A percentile compares a stretch with the other conserved stretches of the same genome.
phyloP scores from a whole-genome alignment of 768 basidiomycete genomes.

The Scleroderma citrinum region DNA sequence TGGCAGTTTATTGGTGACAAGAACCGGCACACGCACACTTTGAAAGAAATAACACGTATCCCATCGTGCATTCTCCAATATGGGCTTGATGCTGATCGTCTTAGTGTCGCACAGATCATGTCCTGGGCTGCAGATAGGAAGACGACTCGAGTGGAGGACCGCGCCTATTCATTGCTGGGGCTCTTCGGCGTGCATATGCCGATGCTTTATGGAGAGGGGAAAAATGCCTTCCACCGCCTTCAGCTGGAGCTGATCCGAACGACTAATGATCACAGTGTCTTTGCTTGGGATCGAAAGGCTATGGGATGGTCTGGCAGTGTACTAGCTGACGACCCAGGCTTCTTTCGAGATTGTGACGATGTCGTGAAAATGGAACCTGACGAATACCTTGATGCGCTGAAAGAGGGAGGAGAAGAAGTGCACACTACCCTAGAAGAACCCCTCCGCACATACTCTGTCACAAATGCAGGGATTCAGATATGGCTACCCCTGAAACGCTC shows the following conservation, averaged over 20 bases:
- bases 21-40: not conserved
- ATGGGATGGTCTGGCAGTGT: not conserved
- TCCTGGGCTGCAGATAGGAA: slow-evolving; percentile 12
- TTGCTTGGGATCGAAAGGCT: slow-evolving; percentile 2
- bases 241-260: slow-evolving; percentile 6
- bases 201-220: slow-evolving; percentile 14
- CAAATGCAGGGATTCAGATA: not conserved
- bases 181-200: slow-evolving; percentile 10
- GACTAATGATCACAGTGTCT: not conserved
- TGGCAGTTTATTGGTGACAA: not conserved
- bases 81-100: not conserved
- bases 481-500: not conserved
- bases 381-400: not conserved
- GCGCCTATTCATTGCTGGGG: slow-evolving; percentile 13
- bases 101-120: slow-evolving; percentile 2
- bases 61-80: not conserved
- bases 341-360: not conserved
- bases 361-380: slow-evolving; percentile 1
- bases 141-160: slow-evolving; percentile 12
- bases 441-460: not conserved
- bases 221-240: slow-evolving; percentile 6
- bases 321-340: not conserved
- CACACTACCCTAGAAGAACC: not conserved
- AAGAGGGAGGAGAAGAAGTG: not conserved
- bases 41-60: not conserved